Evolutionary conservation across 495 filamentous ascomycete genomes (phyloP).

Genomic region (Penicillium taxi): DNA sequence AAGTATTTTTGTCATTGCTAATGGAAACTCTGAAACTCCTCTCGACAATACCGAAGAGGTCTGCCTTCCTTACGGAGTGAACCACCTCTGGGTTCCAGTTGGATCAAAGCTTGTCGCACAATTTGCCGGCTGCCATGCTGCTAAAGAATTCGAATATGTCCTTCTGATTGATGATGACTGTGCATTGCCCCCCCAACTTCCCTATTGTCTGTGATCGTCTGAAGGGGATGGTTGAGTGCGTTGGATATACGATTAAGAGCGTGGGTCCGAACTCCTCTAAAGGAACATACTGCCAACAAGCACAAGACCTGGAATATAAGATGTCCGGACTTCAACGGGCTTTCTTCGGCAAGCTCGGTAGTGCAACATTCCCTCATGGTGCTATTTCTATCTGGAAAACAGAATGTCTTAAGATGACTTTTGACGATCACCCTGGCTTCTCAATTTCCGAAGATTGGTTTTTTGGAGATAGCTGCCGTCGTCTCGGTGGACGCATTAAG

Average conservation of each 20-base stretch:
- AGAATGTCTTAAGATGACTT: slow-evolving; percentile 32
- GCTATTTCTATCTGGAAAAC: slow-evolving; percentile 39
- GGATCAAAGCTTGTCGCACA: slow-evolving; percentile 40
- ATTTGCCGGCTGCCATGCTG: slow-evolving; percentile 39
- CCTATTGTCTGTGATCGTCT: slow-evolving; percentile 35
- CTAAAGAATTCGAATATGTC: slow-evolving; percentile 32
- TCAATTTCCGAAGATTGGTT: slow-evolving; percentile 42
- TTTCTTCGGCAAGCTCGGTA: slow-evolving; percentile 34
- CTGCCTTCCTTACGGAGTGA: slow-evolving; percentile 33
- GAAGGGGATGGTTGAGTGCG: slow-evolving; percentile 25
- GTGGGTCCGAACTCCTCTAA: slow-evolving; percentile 24
- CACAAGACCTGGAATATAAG: slow-evolving; percentile 43
- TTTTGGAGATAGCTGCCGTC: slow-evolving; percentile 36
- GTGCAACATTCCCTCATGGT: slow-evolving; percentile 38
- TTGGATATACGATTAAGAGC: slow-evolving; percentile 41
- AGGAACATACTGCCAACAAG: slow-evolving; percentile 35
- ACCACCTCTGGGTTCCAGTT: slow-evolving; percentile 33
- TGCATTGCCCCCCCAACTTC: slow-evolving; percentile 35
- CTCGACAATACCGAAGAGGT: slow-evolving; percentile 40
- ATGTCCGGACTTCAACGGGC: slow-evolving; percentile 31
- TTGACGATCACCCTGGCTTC: slow-evolving; percentile 38
- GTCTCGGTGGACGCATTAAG: slow-evolving; percentile 38
- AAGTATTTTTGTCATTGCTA: slow-evolving; percentile 41
- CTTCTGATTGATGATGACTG: slow-evolving; percentile 45
- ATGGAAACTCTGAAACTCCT: slow-evolving; percentile 33